Conservation (phyloP, 176 grass and related monocot species). For the Carex parvula region DNA sequence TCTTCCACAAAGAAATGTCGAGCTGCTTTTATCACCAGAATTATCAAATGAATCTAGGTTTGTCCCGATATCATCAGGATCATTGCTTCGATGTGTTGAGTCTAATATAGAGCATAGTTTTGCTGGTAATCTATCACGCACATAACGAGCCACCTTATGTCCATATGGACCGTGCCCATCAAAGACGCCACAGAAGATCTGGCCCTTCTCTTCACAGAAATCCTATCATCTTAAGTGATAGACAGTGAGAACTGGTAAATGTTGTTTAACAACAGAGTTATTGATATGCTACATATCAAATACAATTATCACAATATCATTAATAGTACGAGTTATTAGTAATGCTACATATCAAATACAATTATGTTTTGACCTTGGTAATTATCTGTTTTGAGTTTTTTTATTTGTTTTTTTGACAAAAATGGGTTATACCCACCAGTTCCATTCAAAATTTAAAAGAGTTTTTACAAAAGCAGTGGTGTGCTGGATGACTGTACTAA, state of each 20-base stretch:
- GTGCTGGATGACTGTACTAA: too few relatives aligned
- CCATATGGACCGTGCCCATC: slow-evolving; percentile 73
- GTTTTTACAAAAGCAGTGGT: too few relatives aligned
- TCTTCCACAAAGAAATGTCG: slow-evolving; percentile 44
- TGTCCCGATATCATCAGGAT: neutral
- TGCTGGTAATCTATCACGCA: slow-evolving; percentile 47
- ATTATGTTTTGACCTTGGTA: neutral
- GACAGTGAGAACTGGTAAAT: slow-evolving; percentile 16
- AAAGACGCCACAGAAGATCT: slow-evolving; percentile 67
- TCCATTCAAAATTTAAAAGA: too few relatives aligned
- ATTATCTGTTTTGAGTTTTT: neutral
- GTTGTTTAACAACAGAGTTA: neutral
- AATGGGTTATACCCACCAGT: too few relatives aligned
- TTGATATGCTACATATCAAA: neutral
- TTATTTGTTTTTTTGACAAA: too few relatives aligned
- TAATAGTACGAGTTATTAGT: neutral
- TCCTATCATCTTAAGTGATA: slow-evolving; percentile 47
- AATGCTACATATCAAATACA: neutral
- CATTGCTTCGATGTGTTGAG: slow-evolving; percentile 1
- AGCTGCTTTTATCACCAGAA: slow-evolving; percentile 22
- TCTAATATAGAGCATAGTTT: slow-evolving; percentile 38
- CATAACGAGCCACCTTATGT: slow-evolving; percentile 55
- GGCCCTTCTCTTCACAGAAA: slow-evolving; percentile 53
- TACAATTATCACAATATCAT: neutral
- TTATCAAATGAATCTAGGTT: slow-evolving; percentile 34